A percentile compares a stretch with the other conserved stretches of the same genome.
Evolutionary conservation across 345 rosid species (phyloP).

Genomic region (Melastoma malabathricum): DNA sequence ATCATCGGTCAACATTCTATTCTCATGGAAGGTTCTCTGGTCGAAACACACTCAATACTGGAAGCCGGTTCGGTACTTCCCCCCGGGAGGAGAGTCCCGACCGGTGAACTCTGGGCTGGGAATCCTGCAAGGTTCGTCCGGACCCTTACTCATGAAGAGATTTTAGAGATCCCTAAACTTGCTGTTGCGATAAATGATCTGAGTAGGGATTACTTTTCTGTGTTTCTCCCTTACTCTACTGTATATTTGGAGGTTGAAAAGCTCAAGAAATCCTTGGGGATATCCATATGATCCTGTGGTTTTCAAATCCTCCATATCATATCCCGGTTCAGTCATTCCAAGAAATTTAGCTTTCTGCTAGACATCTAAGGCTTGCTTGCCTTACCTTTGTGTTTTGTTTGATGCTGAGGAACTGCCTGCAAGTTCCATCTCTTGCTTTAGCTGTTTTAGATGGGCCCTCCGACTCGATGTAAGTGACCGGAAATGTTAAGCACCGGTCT

Average conservation of each 20-base stretch:
- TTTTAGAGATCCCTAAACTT: conserved; percentile 84
- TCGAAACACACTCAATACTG: conserved; percentile 77
- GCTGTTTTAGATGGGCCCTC: too few species aligned
- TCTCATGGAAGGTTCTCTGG: conserved; percentile 95
- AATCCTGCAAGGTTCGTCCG: conserved; percentile 90
- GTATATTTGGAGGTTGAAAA: conserved; percentile 93
- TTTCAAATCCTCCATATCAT: conserved; percentile 12
- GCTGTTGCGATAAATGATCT: conserved; percentile 87
- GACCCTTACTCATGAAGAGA: conserved; percentile 78
- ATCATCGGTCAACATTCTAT: conserved; percentile 91
- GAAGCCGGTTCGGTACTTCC: conserved; percentile 97
- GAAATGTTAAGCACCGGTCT: too few species aligned
- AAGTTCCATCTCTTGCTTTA: too few species aligned
- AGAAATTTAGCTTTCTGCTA: conserved; percentile 51
- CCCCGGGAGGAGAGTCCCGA: conserved; percentile 92
- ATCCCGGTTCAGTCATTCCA: conserved; percentile 18
- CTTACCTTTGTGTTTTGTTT: conserved; percentile 5
- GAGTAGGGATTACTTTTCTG: conserved; percentile 61
- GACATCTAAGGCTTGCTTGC: conserved; percentile 20
- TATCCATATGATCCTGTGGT: conserved; percentile 29
- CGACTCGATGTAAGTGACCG: too few species aligned
- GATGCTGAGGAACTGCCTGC: not conserved
- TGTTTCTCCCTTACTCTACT: conserved; percentile 88
- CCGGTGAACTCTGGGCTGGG: conserved; percentile 97
- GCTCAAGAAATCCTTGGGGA: conserved; percentile 61